A percentile compares a stretch with the other conserved stretches of the same genome.
These are phyloP conservation scores for Colletotrichum lindemuthianum DNA, from an alignment of 2,329 filamentous ascomycete species.

Conservation along the genomic window DNA sequence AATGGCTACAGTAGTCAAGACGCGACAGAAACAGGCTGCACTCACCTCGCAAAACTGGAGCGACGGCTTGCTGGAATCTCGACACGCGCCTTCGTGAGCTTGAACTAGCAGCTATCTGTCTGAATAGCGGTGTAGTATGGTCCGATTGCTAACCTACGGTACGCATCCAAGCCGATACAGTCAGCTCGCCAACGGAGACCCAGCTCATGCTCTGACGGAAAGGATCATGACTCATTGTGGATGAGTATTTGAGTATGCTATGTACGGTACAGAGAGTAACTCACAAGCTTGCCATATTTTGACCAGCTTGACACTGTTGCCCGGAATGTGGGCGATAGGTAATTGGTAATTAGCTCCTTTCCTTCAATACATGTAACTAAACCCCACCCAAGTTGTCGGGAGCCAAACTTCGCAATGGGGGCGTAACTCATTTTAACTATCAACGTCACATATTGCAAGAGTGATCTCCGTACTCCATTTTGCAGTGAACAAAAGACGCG, in stretches of 20 bases:
- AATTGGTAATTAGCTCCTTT: slow-evolving; percentile 13
- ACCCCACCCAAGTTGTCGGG: slow-evolving; percentile 24
- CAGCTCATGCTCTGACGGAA: slow-evolving; percentile 5
- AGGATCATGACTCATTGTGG: slow-evolving; percentile 26
- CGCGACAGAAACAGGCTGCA: slow-evolving; percentile 1
- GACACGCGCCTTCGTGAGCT: too few relatives aligned
- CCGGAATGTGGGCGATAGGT: too few relatives aligned
- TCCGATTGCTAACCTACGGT: neutral
- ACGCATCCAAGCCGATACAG: neutral
- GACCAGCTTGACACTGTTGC: slow-evolving; percentile 1
- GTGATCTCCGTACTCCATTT: neutral
- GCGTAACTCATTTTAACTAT: too few relatives aligned
- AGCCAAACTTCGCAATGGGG: neutral
- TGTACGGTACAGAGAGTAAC: too few relatives aligned
- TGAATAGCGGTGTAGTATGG: too few relatives aligned
- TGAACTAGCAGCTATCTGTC: too few relatives aligned
- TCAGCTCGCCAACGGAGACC: slow-evolving; percentile 7
- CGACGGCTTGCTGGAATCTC: neutral
- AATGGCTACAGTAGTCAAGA: slow-evolving; percentile 6
- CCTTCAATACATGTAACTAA: neutral
- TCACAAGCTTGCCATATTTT: neutral
- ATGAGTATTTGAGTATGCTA: neutral
- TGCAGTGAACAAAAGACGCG: neutral
- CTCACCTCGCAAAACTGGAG: slow-evolving; percentile 2
- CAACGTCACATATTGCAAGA: too few relatives aligned